Evolutionary conservation across 2,329 filamentous ascomycete genomes (phyloP).

Genomic region (Apiospora hydei): DNA sequence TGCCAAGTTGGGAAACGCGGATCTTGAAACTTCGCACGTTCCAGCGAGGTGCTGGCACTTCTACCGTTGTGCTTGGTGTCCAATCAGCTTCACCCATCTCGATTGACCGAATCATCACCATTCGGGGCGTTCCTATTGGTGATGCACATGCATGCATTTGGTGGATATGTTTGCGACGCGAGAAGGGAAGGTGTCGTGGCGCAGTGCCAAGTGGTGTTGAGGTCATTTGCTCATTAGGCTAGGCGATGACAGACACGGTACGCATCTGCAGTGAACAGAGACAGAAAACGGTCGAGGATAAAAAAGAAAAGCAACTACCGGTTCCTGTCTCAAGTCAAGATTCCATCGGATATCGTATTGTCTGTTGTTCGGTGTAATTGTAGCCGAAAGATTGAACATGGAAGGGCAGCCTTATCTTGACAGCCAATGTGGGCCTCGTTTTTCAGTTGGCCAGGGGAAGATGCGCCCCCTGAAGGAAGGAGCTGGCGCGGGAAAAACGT

Average conservation of each 20-base stretch:
- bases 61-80: neutral
- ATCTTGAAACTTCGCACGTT: neutral
- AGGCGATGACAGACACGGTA: neutral
- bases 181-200: too few species aligned
- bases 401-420: neutral
- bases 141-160: neutral
- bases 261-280: neutral
- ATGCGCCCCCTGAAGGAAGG: neutral
- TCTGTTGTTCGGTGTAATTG: neutral
- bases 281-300: neutral
- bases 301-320: neutral
- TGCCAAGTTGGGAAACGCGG: conserved; percentile 3
- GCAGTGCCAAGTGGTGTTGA: neutral
- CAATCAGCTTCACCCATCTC: neutral
- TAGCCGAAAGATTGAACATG: neutral
- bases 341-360: neutral
- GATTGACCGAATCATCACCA: neutral
- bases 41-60: neutral
- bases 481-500: conserved; percentile 18
- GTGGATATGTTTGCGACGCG: neutral
- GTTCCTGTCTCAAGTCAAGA: neutral
- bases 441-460: neutral
- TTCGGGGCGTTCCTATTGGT: neutral
- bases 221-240: neutral
- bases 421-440: neutral